Conservation (phyloP, 495 filamentous ascomycete genomes). For the Hypomontagnella submonticulosa region DNA sequence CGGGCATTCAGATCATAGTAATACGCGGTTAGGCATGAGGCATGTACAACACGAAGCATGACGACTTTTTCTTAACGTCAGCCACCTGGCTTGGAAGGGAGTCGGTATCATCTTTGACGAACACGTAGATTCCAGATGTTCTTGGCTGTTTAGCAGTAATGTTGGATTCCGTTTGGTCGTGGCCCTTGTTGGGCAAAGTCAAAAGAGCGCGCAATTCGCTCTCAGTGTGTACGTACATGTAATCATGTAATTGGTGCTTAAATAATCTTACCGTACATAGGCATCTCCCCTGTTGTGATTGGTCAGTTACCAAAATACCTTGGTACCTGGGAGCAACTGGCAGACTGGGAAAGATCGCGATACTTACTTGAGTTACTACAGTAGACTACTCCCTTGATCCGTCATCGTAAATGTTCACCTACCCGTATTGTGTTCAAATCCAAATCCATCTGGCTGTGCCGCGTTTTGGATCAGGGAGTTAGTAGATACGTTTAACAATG, state of each 20-base stretch:
- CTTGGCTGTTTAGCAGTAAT: slow-evolving; percentile 10
- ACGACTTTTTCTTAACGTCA: slow-evolving; percentile 13
- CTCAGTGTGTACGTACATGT: slow-evolving; percentile 11
- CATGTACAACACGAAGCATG: background rate
- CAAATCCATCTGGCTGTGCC: slow-evolving; percentile 5
- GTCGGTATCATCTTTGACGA: background rate
- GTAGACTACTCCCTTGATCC: background rate
- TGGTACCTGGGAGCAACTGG: background rate
- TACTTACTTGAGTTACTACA: slow-evolving; percentile 1
- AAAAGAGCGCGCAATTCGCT: slow-evolving; percentile 4
- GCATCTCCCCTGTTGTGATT: slow-evolving; percentile 12
- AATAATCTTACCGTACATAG: slow-evolving; percentile 8
- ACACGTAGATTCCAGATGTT: slow-evolving; percentile 24
- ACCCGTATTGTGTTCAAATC: background rate
- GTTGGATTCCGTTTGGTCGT: background rate
- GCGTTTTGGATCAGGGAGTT: background rate
- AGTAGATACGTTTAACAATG: background rate
- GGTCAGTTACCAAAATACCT: slow-evolving; percentile 3
- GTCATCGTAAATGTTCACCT: too few species aligned
- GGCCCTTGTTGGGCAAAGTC: slow-evolving; percentile 1
- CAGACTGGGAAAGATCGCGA: slow-evolving; percentile 1
- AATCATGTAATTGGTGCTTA: slow-evolving; percentile 20
- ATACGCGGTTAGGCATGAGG: background rate
- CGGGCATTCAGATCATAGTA: slow-evolving; percentile 8
- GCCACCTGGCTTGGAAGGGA: slow-evolving; percentile 28